Percentiles rank a stretch among this genome's conserved stretches.
Evolutionary conservation across 768 basidiomycete species (phyloP).

Genomic region (Lactarius tabidus): DNA sequence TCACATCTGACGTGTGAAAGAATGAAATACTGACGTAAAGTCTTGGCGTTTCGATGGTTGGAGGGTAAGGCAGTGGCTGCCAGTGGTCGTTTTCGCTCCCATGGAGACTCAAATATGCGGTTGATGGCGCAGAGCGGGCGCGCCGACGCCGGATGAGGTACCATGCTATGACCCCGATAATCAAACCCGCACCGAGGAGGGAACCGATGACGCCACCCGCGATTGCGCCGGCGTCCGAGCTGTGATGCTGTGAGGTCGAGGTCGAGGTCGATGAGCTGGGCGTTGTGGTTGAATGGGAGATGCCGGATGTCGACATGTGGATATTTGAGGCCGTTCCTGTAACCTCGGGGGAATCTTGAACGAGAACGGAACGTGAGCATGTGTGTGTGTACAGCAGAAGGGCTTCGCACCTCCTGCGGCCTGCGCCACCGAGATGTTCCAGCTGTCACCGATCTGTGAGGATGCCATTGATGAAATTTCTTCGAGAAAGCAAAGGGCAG

Average conservation of each 20-base stretch:
- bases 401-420: background rate
- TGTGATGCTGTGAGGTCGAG: no score
- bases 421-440: conserved; percentile 1
- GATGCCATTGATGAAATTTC: background rate
- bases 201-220: conserved; percentile 63
- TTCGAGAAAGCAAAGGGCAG: background rate
- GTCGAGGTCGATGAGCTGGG: background rate
- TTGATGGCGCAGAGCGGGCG: conserved; percentile 27
- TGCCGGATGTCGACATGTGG: no score
- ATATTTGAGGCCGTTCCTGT: background rate
- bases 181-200: conserved; percentile 42
- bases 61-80: background rate
- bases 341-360: conserved; percentile 8
- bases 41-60: background rate
- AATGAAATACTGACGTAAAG: conserved; percentile 16
- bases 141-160: conserved; percentile 34
- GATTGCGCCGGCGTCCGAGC: conserved; percentile 25
- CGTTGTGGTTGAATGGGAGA: no score
- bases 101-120: conserved; percentile 13
- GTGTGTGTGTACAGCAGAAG: background rate
- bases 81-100: conserved; percentile 3
- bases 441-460: conserved; percentile 6
- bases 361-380: background rate
- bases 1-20: no score
- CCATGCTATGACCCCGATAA: conserved; percentile 41